These are phyloP conservation scores for Cucurbita ficifolia DNA, from an alignment of 306 rosid species.

Conservation along the genomic window DNA sequence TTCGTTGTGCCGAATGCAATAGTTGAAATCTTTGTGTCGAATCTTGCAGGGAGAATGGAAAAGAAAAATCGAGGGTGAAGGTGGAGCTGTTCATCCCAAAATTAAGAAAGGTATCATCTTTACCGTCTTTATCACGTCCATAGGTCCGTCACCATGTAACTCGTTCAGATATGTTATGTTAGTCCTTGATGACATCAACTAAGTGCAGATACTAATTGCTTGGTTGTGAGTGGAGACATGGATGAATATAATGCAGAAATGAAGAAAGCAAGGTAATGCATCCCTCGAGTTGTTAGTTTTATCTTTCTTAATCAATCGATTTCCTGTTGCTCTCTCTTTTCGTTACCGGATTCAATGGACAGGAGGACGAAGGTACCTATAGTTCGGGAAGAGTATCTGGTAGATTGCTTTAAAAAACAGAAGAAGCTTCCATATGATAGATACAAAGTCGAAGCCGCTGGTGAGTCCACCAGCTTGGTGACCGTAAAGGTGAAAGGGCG, in stretches of 20 bases:
- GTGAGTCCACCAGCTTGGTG: constrained; percentile 67
- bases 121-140: background rate
- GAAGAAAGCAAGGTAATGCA: constrained; percentile 64
- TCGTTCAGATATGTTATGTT: background rate
- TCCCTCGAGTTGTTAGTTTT: constrained; percentile 8
- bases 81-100: constrained; percentile 66
- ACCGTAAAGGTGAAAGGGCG: constrained; percentile 89
- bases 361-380: constrained; percentile 88
- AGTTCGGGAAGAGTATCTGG: constrained; percentile 79
- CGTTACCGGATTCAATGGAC: constrained; percentile 13
- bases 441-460: constrained; percentile 61
- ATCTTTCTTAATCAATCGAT: constrained; percentile 6
- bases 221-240: constrained; percentile 57
- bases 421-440: constrained; percentile 65
- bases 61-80: constrained; percentile 41
- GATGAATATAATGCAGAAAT: constrained; percentile 50
- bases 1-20: background rate
- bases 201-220: constrained; percentile 72
- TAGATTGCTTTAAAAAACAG: constrained; percentile 56
- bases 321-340: background rate
- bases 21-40: background rate
- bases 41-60: constrained; percentile 66
- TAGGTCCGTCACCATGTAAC: background rate
- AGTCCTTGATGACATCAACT: constrained; percentile 4
- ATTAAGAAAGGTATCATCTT: constrained; percentile 56